Percentiles rank a stretch among this genome's conserved stretches.
Conservation (phyloP, 2,329 filamentous ascomycete species). For the Graphilbum fragrans region DNA sequence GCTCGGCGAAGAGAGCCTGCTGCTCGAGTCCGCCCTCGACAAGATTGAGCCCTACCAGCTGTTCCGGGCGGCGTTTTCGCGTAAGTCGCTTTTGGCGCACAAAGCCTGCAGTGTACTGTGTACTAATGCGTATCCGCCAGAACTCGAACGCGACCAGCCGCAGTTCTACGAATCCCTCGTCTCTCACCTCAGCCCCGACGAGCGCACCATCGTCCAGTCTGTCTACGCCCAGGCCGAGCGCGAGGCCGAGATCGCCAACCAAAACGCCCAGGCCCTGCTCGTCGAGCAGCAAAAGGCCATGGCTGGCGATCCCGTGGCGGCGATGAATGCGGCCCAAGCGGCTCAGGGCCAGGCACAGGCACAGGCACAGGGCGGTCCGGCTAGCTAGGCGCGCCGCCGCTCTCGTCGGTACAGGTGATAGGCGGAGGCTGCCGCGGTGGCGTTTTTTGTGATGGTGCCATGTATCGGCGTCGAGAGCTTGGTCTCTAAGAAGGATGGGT, state of each 20-base stretch:
- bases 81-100: slow-evolving; percentile 52
- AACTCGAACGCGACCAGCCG: slow-evolving; percentile 71
- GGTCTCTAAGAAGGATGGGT: no score
- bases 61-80: slow-evolving; percentile 70
- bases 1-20: slow-evolving; percentile 80
- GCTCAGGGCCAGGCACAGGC: no score
- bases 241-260: slow-evolving; percentile 3
- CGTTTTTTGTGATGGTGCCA: no score
- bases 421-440: no score
- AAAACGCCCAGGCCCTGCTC: slow-evolving; percentile 1
- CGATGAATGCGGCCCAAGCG: no score
- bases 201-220: slow-evolving; percentile 68
- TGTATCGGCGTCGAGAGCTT: no score
- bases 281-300: slow-evolving; percentile 14
- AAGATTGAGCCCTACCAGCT: slow-evolving; percentile 89
- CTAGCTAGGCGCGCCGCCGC: no score
- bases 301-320: slow-evolving; percentile 12
- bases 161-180: slow-evolving; percentile 76
- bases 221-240: slow-evolving; percentile 59
- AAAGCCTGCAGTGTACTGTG: no score
- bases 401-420: no score
- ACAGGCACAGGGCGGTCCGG: no score
- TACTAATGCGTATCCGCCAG: neutral
- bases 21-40: slow-evolving; percentile 87
- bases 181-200: slow-evolving; percentile 64